phyloP scores from a whole-genome alignment of 306 rosid genomes.

The Fagus crenata region DNA sequence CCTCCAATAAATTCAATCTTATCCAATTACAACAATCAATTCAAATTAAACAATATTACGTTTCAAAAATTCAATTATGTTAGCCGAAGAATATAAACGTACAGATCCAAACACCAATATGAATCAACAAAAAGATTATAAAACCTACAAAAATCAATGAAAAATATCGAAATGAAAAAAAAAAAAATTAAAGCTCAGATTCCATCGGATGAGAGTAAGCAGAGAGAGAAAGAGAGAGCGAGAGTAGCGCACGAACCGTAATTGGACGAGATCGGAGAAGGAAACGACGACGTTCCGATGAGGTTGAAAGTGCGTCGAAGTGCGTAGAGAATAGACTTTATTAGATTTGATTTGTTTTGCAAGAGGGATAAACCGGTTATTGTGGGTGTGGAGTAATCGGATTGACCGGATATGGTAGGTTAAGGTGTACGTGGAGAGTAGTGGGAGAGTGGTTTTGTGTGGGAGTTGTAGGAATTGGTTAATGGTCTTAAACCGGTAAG shows the following conservation, averaged over 20 bases:
- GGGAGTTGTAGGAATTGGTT: slow-evolving; percentile 17
- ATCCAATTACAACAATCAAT: neutral
- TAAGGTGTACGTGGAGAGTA: slow-evolving; percentile 3
- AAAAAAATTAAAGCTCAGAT: slow-evolving; percentile 17
- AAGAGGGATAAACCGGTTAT: slow-evolving; percentile 29
- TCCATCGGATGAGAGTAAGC: neutral
- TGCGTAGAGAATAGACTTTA: neutral
- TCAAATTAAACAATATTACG: neutral
- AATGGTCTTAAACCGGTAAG: neutral
- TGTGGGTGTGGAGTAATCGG: neutral
- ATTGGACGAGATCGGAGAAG: slow-evolving; percentile 37
- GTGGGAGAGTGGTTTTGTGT: slow-evolving; percentile 13
- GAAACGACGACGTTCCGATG: slow-evolving; percentile 36
- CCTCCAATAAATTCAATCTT: neutral
- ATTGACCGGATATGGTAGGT: slow-evolving; percentile 56
- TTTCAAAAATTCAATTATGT: neutral
- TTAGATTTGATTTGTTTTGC: slow-evolving; percentile 13
- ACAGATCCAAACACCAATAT: neutral
- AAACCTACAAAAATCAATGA: neutral
- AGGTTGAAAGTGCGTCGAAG: neutral
- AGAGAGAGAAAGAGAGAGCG: neutral
- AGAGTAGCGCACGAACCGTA: slow-evolving; percentile 1
- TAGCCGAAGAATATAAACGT: neutral
- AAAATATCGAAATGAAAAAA: neutral
- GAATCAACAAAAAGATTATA: neutral